Evolutionary conservation across 2,329 filamentous ascomycete species (phyloP), one percentile per base, ranked within the genome.

Genomic region (Paramyrothecium roridum): DNA sequence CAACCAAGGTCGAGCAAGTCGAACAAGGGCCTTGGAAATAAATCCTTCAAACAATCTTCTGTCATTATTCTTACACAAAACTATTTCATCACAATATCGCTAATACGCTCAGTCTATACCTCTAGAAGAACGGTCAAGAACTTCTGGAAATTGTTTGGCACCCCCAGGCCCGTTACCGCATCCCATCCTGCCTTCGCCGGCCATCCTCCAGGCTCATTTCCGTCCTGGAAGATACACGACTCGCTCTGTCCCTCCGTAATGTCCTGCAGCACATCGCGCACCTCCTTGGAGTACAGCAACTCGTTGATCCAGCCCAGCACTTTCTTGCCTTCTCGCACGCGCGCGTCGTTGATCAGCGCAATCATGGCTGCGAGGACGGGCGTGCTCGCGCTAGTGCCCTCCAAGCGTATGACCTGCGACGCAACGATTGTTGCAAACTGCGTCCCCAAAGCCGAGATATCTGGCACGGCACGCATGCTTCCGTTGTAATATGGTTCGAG

Each of bases 281-380:
- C 73, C 52, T 66, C 56, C 1, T 61, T 49, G 3, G 71, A 71
- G 61, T 83, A 83, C 23, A 83, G 65, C 45, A 66, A 59, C 26
- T 76, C 73, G 59, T 84, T 85, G 37, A 84, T 67, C 70, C 80
- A 86, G 0, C 83, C 83, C 10, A 84, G 65, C 1, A 75, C 67
- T 7, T 67, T 63, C 72, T 80, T 82, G 3, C 79, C 79, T 2
- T 66, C 68, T 2, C 76, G 69, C 49, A 83, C 64, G n/a, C 81
- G 68, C 53, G 74, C 76, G 54, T 83, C 81, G 56, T 85, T 84
- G 54, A 83, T 73, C 4, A 83, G 68, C 3, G 80, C 77, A 50
- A 86, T 68, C 65, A 85, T 76, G 22, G 79, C 70, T 4, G 81
- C 82, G 20, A 85, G 68, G 0, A 83, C 75, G 0, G 82, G 83